These are phyloP conservation scores for Penicillium antarcticum DNA, from an alignment of 495 filamentous ascomycete species.

Conservation along the genomic window DNA sequence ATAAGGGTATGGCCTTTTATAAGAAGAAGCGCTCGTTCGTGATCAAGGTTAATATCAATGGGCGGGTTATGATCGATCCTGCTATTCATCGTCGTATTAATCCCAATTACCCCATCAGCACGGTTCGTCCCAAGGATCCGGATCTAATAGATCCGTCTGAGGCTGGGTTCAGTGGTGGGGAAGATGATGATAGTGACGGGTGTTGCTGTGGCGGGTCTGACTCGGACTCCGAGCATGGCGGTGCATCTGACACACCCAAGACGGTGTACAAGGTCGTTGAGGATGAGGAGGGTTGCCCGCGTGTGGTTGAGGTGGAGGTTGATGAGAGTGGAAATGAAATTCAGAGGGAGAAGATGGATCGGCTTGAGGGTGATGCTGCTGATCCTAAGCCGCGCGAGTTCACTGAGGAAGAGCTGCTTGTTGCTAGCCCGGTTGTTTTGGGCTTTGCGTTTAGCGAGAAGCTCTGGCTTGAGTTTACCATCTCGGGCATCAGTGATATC, in stretches of 20 bases:
- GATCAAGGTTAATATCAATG: conserved; percentile 85
- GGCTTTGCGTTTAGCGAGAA: conserved; percentile 92
- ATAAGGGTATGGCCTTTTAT: conserved; percentile 76
- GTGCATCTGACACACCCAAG: conserved; percentile 51
- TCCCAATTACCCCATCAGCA: conserved; percentile 82
- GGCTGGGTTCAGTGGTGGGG: conserved; percentile 34
- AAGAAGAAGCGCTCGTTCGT: conserved; percentile 73
- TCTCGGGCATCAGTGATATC: conserved; percentile 79
- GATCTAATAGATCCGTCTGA: conserved; percentile 61
- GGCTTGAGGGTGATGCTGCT: conserved; percentile 41
- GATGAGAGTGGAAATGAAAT: conserved; percentile 63
- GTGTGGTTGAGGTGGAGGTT: conserved; percentile 58
- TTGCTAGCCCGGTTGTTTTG: conserved; percentile 87
- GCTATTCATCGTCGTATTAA: conserved; percentile 83
- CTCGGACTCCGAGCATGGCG: conserved; percentile 44
- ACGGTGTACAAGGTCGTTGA: conserved; percentile 64
- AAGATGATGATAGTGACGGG: conserved; percentile 41
- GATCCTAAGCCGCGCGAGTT: conserved; percentile 53
- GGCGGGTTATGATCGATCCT: conserved; percentile 88
- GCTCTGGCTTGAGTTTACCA: conserved; percentile 85
- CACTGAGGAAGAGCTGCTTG: conserved; percentile 80
- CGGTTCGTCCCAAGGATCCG: conserved; percentile 71
- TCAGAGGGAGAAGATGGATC: conserved; percentile 61
- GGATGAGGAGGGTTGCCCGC: conserved; percentile 58
- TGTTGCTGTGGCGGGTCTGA: conserved; percentile 48